A percentile compares a stretch with the other conserved stretches of the same genome.
Evolutionary conservation across 306 rosid species (phyloP).

Genomic region (Canavalia gladiata): DNA sequence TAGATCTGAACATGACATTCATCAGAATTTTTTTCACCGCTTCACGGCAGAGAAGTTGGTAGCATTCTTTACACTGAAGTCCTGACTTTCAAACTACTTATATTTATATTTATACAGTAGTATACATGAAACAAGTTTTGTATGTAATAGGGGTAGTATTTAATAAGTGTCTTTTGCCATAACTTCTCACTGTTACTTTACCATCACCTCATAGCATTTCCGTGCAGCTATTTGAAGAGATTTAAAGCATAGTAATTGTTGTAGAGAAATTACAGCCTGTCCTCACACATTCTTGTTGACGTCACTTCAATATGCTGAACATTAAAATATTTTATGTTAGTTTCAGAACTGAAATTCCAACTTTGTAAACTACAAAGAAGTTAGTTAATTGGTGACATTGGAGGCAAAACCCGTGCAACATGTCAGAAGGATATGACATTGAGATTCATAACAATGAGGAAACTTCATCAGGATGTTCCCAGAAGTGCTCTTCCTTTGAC

Average conservation of each 20-base stretch:
- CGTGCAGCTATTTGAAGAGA: conserved; percentile 20
- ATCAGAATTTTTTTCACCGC: not conserved
- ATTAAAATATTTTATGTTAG: conserved; percentile 25
- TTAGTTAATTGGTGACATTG: not conserved
- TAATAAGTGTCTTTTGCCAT: conserved; percentile 43
- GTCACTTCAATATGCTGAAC: not conserved
- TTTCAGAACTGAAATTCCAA: conserved; percentile 43
- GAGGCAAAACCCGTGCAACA: conserved; percentile 26
- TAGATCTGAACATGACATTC: conserved; percentile 24
- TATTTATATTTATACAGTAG: not conserved
- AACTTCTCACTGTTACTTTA: conserved; percentile 37
- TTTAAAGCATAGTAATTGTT: conserved; percentile 35
- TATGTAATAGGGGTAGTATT: conserved; percentile 18
- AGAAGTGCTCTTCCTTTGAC: conserved; percentile 57
- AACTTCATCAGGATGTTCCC: conserved; percentile 47
- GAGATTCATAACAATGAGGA: conserved; percentile 31
- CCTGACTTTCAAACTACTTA: conserved; percentile 41
- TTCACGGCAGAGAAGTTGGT: conserved; percentile 35
- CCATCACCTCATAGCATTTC: conserved; percentile 43
- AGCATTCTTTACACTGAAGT: conserved; percentile 31
- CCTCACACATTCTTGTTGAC: conserved; percentile 35
- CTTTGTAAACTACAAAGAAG: not conserved
- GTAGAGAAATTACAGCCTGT: conserved; percentile 48
- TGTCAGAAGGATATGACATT: conserved; percentile 42
- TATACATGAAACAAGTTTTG: not conserved